These are phyloP conservation scores for Isoetes taiwanensis DNA, from an alignment of 75 land plant species.

Conservation along the genomic window DNA sequence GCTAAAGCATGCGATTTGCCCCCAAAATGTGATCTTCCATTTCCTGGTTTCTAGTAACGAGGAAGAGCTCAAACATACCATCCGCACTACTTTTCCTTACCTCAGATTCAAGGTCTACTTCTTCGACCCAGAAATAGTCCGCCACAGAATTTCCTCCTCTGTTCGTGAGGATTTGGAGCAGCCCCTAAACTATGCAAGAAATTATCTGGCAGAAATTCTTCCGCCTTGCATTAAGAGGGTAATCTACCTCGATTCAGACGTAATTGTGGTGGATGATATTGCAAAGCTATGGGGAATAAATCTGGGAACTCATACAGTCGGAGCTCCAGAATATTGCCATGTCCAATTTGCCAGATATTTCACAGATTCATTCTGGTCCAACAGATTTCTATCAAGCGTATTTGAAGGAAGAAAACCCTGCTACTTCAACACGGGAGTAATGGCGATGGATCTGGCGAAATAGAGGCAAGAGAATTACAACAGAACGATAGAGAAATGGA, in stretches of 20 bases:
- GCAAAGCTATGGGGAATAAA: slow-evolving; percentile 53
- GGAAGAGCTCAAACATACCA: slow-evolving; percentile 17
- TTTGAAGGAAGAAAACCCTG: slow-evolving; percentile 46
- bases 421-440: slow-evolving; percentile 88
- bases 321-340: slow-evolving; percentile 80
- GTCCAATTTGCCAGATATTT: slow-evolving; percentile 68
- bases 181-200: slow-evolving; percentile 80
- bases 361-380: slow-evolving; percentile 55
- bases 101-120: slow-evolving; percentile 35
- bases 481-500: slow-evolving; percentile 49
- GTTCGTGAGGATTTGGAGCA: slow-evolving; percentile 66
- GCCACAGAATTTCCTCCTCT: slow-evolving; percentile 41
- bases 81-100: slow-evolving; percentile 47
- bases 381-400: slow-evolving; percentile 26
- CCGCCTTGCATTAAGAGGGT: slow-evolving; percentile 41
- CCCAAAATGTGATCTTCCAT: slow-evolving; percentile 46
- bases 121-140: slow-evolving; percentile 37
- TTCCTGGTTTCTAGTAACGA: slow-evolving; percentile 22
- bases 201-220: slow-evolving; percentile 49
- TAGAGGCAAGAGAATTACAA: slow-evolving; percentile 49
- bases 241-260: slow-evolving; percentile 74
- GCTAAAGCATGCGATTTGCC: slow-evolving; percentile 55
- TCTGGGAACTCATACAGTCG: slow-evolving; percentile 37
- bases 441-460: slow-evolving; percentile 62
- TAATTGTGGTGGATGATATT: slow-evolving; percentile 45